Percentiles rank a stretch among this genome's conserved stretches.
Evolutionary conservation across 2,329 filamentous ascomycete genomes (phyloP).

Genomic region (Colletotrichum gloeosporioides): DNA sequence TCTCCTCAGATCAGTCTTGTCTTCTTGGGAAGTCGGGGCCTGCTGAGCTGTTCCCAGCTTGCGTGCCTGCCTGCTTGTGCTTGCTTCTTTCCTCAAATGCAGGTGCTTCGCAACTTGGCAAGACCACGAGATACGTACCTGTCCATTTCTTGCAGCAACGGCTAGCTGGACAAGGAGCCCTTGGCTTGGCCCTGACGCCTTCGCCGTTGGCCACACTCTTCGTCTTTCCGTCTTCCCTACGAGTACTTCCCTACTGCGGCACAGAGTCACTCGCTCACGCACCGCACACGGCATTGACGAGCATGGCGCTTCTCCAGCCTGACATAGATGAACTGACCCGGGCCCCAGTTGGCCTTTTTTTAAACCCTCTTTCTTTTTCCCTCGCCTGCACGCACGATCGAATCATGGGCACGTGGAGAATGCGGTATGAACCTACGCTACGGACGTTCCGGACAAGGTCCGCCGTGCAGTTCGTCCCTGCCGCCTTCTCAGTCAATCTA

Average conservation of each 20-base stretch:
- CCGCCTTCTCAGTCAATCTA: not conserved
- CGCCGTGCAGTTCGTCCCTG: not conserved
- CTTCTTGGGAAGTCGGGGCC: not conserved
- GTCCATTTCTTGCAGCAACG: not conserved
- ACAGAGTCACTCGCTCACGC: not conserved
- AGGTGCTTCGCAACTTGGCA: not conserved
- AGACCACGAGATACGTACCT: not conserved
- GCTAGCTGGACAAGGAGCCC: not conserved
- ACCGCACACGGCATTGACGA: conserved; percentile 17
- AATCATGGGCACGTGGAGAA: conserved; percentile 4
- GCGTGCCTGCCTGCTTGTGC: not conserved
- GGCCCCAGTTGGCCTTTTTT: not conserved
- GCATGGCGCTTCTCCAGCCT: conserved; percentile 9
- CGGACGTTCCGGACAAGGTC: conserved; percentile 10
- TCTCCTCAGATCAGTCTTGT: not conserved
- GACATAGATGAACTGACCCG: conserved; percentile 13
- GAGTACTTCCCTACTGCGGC: too few relatives aligned
- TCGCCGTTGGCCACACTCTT: not conserved
- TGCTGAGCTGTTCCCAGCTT: not conserved
- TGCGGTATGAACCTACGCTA: not conserved
- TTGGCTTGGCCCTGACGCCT: not conserved
- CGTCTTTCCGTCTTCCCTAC: not conserved
- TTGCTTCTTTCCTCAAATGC: not conserved
- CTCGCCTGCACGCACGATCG: not conserved
- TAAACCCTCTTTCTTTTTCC: not conserved